Conservation (phyloP, 257 asterid species). For the Ilex aquifolium region DNA sequence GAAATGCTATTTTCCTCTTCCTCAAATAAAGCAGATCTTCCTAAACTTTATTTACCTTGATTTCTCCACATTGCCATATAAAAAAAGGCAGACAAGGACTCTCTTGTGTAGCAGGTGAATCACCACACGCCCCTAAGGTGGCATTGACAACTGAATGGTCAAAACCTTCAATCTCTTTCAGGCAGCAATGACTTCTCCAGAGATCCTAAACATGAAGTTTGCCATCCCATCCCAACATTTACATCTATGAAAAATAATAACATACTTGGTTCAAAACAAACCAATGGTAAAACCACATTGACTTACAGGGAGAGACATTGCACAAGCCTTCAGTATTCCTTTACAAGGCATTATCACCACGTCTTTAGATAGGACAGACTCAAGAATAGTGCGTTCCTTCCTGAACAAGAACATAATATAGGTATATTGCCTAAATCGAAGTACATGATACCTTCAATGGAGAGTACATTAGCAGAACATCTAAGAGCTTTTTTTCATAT, state of each 20-base stretch:
- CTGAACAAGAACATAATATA: constrained; percentile 23
- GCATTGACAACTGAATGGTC: constrained; percentile 70
- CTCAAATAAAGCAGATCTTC: not conserved
- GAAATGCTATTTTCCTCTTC: not conserved
- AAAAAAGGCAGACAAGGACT: constrained; percentile 63
- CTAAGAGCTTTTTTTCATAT: too few species aligned
- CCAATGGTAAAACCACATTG: not conserved
- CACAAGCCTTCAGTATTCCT: constrained; percentile 88
- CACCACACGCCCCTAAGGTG: constrained; percentile 84
- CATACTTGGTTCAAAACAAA: constrained; percentile 11
- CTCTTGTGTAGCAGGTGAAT: constrained; percentile 53
- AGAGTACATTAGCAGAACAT: too few species aligned
- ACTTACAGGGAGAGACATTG: constrained; percentile 82
- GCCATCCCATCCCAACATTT: constrained; percentile 6
- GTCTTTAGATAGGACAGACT: constrained; percentile 56
- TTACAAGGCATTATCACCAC: constrained; percentile 65
- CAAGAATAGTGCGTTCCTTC: constrained; percentile 69
- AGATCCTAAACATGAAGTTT: constrained; percentile 53
- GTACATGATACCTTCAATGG: not conserved
- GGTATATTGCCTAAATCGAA: not conserved
- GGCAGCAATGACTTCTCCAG: constrained; percentile 79
- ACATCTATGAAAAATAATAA: not conserved
- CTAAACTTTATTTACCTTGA: constrained; percentile 38
- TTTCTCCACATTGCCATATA: constrained; percentile 83
- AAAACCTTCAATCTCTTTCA: constrained; percentile 76